phyloP scores from a whole-genome alignment of 345 rosid genomes.

The Trapa bicornis region DNA sequence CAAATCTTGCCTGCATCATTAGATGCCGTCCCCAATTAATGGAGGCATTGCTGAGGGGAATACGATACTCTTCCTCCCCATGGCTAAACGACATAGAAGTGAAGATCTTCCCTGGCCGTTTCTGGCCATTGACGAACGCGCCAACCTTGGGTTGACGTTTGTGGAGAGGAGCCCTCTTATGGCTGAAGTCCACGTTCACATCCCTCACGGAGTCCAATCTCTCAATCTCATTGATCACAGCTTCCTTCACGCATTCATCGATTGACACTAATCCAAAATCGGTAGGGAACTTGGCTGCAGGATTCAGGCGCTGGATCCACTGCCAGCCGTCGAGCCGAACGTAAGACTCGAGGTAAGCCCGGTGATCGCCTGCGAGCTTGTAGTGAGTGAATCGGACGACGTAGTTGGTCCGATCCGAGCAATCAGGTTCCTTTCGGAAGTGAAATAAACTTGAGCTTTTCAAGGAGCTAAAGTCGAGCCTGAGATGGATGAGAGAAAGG shows the following conservation, averaged over 20 bases:
- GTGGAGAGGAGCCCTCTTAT: constrained; percentile 46
- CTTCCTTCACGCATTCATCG: constrained; percentile 34
- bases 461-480: constrained; percentile 14
- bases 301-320: constrained; percentile 75
- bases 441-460: constrained; percentile 15
- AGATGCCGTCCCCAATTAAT: constrained; percentile 69
- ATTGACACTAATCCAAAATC: constrained; percentile 70
- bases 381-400: constrained; percentile 74
- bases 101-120: constrained; percentile 83
- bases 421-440: background rate
- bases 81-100: constrained; percentile 77
- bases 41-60: constrained; percentile 46
- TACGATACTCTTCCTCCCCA: constrained; percentile 17
- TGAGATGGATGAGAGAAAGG: constrained; percentile 29
- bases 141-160: constrained; percentile 12
- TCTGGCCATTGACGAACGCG: constrained; percentile 45
- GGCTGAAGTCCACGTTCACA: constrained; percentile 55
- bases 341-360: constrained; percentile 40
- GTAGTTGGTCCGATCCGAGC: constrained; percentile 22
- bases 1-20: constrained; percentile 40
- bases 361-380: constrained; percentile 39
- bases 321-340: constrained; percentile 58
- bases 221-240: constrained; percentile 47
- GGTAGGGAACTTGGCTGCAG: constrained; percentile 63
- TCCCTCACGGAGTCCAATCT: constrained; percentile 56